phyloP scores from a whole-genome alignment of 1,284 basidiomycete species.

The Puccinia coronata region DNA sequence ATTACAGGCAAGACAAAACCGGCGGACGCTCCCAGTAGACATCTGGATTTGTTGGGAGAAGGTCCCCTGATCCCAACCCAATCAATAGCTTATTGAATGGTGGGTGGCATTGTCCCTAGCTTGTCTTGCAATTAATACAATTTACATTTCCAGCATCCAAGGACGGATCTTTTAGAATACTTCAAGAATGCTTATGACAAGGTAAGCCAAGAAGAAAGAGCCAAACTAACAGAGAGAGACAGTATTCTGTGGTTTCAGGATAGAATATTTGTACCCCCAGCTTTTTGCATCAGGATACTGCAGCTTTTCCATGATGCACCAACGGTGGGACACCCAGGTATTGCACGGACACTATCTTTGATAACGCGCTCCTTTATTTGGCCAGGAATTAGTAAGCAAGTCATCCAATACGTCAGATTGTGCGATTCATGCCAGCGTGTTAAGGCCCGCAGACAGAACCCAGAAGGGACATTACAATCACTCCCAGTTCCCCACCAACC shows the following conservation, averaged over 20 bases:
- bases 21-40: background rate
- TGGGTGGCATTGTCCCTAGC: background rate
- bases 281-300: background rate
- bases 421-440: too few relatives aligned
- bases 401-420: too few relatives aligned
- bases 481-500: too few relatives aligned
- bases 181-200: background rate
- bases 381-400: too few relatives aligned
- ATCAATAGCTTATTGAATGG: background rate
- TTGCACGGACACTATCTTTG: background rate
- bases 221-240: background rate
- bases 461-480: too few relatives aligned
- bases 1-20: background rate
- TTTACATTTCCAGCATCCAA: background rate
- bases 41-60: background rate
- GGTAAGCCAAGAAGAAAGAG: too few relatives aligned
- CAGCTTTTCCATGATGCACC: slow-evolving; percentile 16
- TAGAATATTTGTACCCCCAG: background rate
- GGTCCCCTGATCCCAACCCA: background rate
- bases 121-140: too few relatives aligned
- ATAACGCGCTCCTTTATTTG: too few relatives aligned
- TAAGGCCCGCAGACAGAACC: too few relatives aligned
- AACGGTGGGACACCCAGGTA: slow-evolving; percentile 12
- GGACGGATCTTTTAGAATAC: background rate
- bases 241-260: background rate